These are phyloP conservation scores for Diaporthe sp. DNA, from an alignment of 2,329 filamentous ascomycete species.

Conservation along the genomic window DNA sequence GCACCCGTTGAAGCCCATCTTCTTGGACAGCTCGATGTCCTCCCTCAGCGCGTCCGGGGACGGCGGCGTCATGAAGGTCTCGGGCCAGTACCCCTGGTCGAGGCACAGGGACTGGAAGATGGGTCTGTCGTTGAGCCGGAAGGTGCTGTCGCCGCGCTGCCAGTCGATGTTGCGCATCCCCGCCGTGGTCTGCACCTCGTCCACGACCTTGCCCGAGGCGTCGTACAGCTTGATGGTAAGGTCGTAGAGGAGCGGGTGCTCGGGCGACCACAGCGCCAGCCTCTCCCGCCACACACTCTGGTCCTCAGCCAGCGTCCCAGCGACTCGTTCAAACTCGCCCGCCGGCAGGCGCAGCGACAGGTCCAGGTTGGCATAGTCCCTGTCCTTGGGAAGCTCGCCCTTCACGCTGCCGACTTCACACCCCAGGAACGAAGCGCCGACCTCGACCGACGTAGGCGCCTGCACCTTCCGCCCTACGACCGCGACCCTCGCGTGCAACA, in stretches of 20 bases:
- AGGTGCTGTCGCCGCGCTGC: constrained; percentile 66
- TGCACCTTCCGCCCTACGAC: constrained; percentile 60
- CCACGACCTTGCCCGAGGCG: constrained; percentile 52
- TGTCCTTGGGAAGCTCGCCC: constrained; percentile 58
- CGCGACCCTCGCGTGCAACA: constrained; percentile 60
- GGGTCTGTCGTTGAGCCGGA: constrained; percentile 67
- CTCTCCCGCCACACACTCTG: constrained; percentile 59
- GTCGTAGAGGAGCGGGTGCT: constrained; percentile 67
- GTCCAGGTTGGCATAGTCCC: constrained; percentile 57
- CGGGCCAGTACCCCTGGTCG: constrained; percentile 73
- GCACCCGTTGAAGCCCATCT: constrained; percentile 73
- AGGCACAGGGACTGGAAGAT: constrained; percentile 70
- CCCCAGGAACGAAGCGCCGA: constrained; percentile 64
- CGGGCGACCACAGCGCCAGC: constrained; percentile 71
- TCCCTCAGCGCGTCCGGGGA: constrained; percentile 54
- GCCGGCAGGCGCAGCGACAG: constrained; percentile 54
- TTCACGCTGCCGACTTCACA: constrained; percentile 55
- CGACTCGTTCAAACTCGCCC: constrained; percentile 51
- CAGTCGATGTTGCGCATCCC: constrained; percentile 72
- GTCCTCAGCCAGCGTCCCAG: constrained; percentile 44
- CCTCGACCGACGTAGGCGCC: constrained; percentile 58
- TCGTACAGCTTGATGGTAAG: constrained; percentile 64
- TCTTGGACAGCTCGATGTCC: constrained; percentile 67
- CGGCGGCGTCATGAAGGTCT: constrained; percentile 69
- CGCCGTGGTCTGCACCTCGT: constrained; percentile 68